These are phyloP conservation scores for Neurospora sp. DNA, from an alignment of 2,329 filamentous ascomycete genomes.

Conservation along the genomic window DNA sequence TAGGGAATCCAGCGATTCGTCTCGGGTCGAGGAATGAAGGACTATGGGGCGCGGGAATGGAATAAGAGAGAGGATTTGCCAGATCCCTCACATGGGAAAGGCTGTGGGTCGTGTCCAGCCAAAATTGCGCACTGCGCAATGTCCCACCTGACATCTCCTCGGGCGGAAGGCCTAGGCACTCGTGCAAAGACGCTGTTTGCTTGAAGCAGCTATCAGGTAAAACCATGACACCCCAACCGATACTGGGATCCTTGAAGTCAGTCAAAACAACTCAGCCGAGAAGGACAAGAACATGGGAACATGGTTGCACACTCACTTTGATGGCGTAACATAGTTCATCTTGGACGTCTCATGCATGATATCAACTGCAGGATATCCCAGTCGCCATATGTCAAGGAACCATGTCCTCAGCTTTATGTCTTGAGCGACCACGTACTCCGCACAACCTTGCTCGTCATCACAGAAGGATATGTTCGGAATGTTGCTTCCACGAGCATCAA, in stretches of 20 bases:
- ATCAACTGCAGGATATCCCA: slow-evolving; percentile 11
- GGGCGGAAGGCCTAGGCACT: slow-evolving; percentile 22
- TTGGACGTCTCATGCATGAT: background rate
- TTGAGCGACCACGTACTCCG: slow-evolving; percentile 39
- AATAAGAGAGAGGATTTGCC: slow-evolving; percentile 2
- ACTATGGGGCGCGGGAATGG: background rate
- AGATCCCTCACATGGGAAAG: slow-evolving; percentile 16
- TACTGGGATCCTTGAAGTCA: slow-evolving; percentile 7
- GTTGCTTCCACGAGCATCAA: slow-evolving; percentile 32
- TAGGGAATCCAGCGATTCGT: background rate
- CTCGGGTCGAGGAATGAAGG: background rate
- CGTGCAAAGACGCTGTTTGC: slow-evolving; percentile 19
- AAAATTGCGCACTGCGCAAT: background rate
- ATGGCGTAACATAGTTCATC: background rate
- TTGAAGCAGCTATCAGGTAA: slow-evolving; percentile 35
- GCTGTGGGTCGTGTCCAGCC: slow-evolving; percentile 17
- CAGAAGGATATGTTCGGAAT: slow-evolving; percentile 45
- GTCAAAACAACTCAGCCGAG: slow-evolving; percentile 5
- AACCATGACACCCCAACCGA: slow-evolving; percentile 41
- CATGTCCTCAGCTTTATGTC: slow-evolving; percentile 41
- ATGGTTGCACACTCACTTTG: background rate
- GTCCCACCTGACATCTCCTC: slow-evolving; percentile 12
- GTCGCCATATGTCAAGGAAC: slow-evolving; percentile 44
- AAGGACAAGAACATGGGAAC: slow-evolving; percentile 1
- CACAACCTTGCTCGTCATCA: slow-evolving; percentile 35